Base-by-base conservation (phyloP, 371 early-diverging fungal genomes). In the Mucor plumbeus region DNA sequence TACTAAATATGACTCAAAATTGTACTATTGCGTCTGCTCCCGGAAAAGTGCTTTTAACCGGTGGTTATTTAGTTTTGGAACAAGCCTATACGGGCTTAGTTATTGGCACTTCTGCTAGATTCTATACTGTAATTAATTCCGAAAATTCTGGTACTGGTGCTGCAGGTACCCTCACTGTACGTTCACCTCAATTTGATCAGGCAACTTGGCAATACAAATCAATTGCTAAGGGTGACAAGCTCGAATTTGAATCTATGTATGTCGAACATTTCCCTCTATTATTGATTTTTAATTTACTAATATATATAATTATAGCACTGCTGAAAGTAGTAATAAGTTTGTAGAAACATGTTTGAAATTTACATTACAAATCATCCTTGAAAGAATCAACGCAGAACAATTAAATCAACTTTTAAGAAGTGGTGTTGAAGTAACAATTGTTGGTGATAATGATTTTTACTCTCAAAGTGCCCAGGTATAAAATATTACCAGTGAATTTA, bases 61-160 rank as follows among this genome's bases (percentile, higher is more conserved):
- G 99, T 48, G 99, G 99, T n/a, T 98, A 98, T 75, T 86, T 97
- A 0, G 96, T 98, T 3, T 85, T 98, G 5, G 96, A 96, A 68
- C 89, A 85, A 43, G 75, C 70, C 10, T 93, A 89, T 77, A 75
- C 79, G 9, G 99, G 98, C 7, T 80, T 95, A 9, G 96, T 97
- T 5, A 81, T 96, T 19, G 93, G 91, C 14, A 90, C 94, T 1
- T 85, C 89, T 50, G 85, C 98, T 7, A 85, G 96, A 21, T 95
- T 98, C 72, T 93, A 92, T 69, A 86, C 93, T 5, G 77, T 83
- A 31, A 86, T 94, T 56, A 76, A 82, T 56, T 34, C 67, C 13
- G 59, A 55, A 4, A 41, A 67, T 15, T 31, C 34, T 15, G 21
- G 35, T n/a, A 33, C 34, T 15, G 21, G 35, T n/a, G 36, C 61